Percentiles rank a stretch among this genome's conserved stretches.
phyloP scores from a whole-genome alignment of 257 asterid genomes.

The Salvia rosmarinus region DNA sequence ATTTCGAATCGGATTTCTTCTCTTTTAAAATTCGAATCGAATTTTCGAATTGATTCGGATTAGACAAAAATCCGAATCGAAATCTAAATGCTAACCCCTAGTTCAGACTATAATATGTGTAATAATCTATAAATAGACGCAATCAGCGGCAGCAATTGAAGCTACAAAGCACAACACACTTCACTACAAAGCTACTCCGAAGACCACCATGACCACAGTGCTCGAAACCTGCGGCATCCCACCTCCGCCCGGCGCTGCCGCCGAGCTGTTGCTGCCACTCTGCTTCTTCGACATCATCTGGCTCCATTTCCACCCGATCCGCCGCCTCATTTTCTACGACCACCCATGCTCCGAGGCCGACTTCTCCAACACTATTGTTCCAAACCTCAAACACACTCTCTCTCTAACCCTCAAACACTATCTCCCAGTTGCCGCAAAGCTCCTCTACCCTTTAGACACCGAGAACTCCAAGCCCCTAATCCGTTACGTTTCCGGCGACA shows the following conservation, averaged over 20 bases:
- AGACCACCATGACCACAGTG: constrained; percentile 26
- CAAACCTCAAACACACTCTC: constrained; percentile 56
- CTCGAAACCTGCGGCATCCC: constrained; percentile 28
- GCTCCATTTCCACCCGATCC: constrained; percentile 44
- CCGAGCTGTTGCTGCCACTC: constrained; percentile 45
- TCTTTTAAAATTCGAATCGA: no score
- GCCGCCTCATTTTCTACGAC: constrained; percentile 50
- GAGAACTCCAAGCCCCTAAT: constrained; percentile 34
- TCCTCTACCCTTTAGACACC: constrained; percentile 30
- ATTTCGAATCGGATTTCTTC: no score
- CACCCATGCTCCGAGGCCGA: constrained; percentile 33
- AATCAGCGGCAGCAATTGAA: no score
- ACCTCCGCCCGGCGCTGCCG: constrained; percentile 35
- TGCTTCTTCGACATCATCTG: constrained; percentile 51
- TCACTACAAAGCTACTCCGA: no score
- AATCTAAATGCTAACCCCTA: no score
- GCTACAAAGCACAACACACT: no score
- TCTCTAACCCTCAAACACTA: constrained; percentile 49
- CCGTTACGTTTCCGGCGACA: constrained; percentile 44
- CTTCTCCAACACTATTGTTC: constrained; percentile 43
- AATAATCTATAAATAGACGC: no score
- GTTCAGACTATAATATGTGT: no score
- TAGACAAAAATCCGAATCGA: no score
- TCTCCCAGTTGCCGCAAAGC: constrained; percentile 49
- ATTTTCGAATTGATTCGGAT: no score